Conservation (phyloP, 208 protist species). For the Trypanosoma boissoni region DNA sequence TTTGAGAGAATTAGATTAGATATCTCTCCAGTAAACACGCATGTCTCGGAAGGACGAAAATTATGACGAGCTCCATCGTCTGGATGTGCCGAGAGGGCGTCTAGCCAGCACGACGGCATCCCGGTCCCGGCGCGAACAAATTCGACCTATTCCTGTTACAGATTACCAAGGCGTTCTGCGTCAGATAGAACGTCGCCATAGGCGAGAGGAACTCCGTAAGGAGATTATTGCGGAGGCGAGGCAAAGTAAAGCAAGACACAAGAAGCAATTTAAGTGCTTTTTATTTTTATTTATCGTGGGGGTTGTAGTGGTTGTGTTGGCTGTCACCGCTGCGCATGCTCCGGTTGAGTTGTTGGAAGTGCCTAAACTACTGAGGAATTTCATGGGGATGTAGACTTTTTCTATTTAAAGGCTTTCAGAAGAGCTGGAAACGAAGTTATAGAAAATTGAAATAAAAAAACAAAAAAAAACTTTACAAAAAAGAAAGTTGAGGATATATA, state of each 20-base stretch:
- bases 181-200: not conserved
- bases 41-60: too few relatives aligned
- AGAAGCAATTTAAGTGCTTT: constrained; percentile 4
- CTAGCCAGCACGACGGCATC: too few relatives aligned
- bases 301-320: constrained; percentile 21
- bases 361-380: not conserved
- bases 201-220: not conserved
- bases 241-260: not conserved
- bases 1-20: too few relatives aligned
- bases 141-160: constrained; percentile 2
- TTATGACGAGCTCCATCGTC: too few relatives aligned
- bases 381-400: constrained; percentile 5
- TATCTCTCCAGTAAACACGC: too few relatives aligned
- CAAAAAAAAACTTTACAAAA: constrained; percentile 1
- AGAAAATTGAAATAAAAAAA: constrained; percentile 2
- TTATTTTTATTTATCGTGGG: constrained; percentile 15
- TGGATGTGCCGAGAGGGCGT: too few relatives aligned
- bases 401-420: constrained; percentile 15
- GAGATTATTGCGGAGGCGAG: not conserved
- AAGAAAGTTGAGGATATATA: too few relatives aligned
- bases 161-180: not conserved
- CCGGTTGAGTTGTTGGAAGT: too few relatives aligned
- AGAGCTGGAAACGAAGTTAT: not conserved
- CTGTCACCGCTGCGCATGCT: not conserved
- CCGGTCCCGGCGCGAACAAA: not conserved